Percentiles rank a stretch among this genome's conserved stretches.
phyloP scores from a whole-genome alignment of 129 eudicot genomes.

The Daucus carota region DH1_v3.0 NC_030382.2:56735501-56736000 shows the following conservation, averaged over 20 bases:
- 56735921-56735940: conserved; percentile 94
- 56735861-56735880: not conserved
- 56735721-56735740: not conserved
- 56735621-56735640: not conserved
- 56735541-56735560: not conserved
- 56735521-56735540: not conserved
- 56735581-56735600: not conserved
- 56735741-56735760: not conserved
- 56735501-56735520: not conserved
- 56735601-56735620: not conserved
- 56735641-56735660: not conserved
- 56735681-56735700: not conserved
- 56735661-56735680: not conserved
- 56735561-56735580: not conserved
- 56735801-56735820: not conserved
- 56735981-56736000: conserved; percentile 81
- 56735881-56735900: conserved; percentile 4
- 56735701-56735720: not conserved
- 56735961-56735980: conserved; percentile 97
- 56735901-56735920: conserved; percentile 82
- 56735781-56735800: not conserved
- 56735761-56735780: not conserved
- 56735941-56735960: conserved; percentile 95
- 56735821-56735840: too few species aligned
- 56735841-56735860: not conserved